Evolutionary conservation across 768 basidiomycete genomes (phyloP).

Genomic region (Pleurotus tuber-regium): DNA sequence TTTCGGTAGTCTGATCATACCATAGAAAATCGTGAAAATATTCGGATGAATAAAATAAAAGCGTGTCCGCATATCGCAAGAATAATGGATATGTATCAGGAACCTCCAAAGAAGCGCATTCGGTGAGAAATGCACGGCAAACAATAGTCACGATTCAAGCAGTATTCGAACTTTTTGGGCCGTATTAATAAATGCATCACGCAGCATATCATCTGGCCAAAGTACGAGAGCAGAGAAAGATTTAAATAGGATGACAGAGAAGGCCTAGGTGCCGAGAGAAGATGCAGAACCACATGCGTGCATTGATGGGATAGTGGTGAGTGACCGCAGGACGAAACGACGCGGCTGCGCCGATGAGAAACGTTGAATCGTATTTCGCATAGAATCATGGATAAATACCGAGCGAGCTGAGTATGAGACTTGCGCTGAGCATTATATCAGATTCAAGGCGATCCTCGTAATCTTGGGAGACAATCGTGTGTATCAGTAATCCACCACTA

Average conservation of each 20-base stretch:
- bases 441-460: neutral
- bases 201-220: slow-evolving; percentile 8
- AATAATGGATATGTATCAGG: neutral
- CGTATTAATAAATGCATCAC: no score
- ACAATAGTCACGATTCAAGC: neutral
- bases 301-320: slow-evolving; percentile 5
- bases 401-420: neutral
- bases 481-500: neutral
- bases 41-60: neutral
- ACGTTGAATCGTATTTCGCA: no score
- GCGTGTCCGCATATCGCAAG: neutral
- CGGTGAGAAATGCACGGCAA: slow-evolving; percentile 2
- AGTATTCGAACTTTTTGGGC: no score
- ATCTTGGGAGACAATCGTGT: neutral
- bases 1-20: neutral
- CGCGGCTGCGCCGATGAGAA: neutral
- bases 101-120: neutral
- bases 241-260: slow-evolving; percentile 7
- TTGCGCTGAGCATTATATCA: no score
- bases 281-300: neutral
- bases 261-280: neutral
- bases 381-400: slow-evolving; percentile 3
- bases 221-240: neutral
- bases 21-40: neutral
- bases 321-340: slow-evolving; percentile 1